Conservation (phyloP, 1,284 basidiomycete species). For the Naganishia cerealis region DNA sequence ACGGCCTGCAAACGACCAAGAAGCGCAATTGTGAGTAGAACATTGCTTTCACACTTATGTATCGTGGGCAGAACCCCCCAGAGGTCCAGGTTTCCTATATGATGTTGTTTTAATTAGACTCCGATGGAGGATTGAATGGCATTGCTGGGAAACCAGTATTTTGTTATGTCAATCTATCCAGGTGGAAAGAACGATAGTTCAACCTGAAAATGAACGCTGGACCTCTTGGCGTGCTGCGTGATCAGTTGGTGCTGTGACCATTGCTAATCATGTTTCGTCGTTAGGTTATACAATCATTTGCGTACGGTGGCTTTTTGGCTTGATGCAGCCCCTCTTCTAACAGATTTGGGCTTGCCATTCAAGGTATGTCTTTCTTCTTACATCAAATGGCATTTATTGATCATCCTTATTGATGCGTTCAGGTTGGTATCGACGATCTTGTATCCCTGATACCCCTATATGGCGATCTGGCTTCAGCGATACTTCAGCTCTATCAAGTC, state of each 20-base stretch:
- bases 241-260: not conserved
- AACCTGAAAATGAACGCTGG: constrained; percentile 2
- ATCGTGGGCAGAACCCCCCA: not conserved
- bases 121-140: constrained; percentile 37
- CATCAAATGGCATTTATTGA: not conserved
- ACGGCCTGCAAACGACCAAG: constrained; percentile 44
- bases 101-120: constrained; percentile 44
- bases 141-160: constrained; percentile 1
- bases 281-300: constrained; percentile 53
- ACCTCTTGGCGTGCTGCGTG: constrained; percentile 14
- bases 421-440: constrained; percentile 54
- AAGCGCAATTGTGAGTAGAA: constrained; percentile 50
- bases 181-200: constrained; percentile 27
- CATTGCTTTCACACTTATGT: not conserved
- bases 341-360: constrained; percentile 54
- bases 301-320: constrained; percentile 52
- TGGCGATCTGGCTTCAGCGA: constrained; percentile 50
- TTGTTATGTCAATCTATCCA: constrained; percentile 20
- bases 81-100: constrained; percentile 31
- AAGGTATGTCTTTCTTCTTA: constrained; percentile 38
- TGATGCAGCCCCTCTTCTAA: constrained; percentile 52
- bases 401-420: not conserved
- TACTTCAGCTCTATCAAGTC: constrained; percentile 53
- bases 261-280: constrained; percentile 6
- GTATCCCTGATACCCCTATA: constrained; percentile 54